A percentile compares a stretch with the other conserved stretches of the same genome.
Evolutionary conservation across 2,329 filamentous ascomycete genomes (phyloP).

Genomic region (Pseudomassariella vexata): DNA sequence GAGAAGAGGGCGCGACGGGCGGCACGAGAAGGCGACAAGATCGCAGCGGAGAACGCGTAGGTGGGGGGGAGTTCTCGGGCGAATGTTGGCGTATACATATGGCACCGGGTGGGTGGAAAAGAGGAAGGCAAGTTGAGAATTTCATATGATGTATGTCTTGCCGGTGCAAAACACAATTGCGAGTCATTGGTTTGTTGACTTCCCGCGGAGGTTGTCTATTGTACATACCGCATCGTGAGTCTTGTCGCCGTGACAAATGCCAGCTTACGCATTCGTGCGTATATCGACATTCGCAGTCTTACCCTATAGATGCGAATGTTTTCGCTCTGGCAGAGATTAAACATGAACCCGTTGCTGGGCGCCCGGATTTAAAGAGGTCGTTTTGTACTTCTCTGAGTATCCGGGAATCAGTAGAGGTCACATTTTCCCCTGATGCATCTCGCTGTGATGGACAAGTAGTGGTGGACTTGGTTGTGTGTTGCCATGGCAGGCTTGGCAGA

Average conservation of each 20-base stretch:
- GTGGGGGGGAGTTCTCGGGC: neutral
- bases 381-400: slow-evolving; percentile 46
- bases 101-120: slow-evolving; percentile 5
- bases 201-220: neutral
- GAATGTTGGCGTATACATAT: slow-evolving; percentile 16
- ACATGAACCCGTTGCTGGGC: slow-evolving; percentile 49
- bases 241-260: slow-evolving; percentile 1
- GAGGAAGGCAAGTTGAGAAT: too few species aligned
- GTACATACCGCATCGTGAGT: neutral
- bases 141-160: too few species aligned
- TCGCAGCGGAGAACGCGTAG: slow-evolving; percentile 12
- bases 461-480: too few species aligned
- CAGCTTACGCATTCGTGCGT: slow-evolving; percentile 9
- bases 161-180: neutral
- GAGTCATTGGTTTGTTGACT: neutral
- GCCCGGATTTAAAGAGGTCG: slow-evolving; percentile 49
- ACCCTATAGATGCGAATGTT: slow-evolving; percentile 44
- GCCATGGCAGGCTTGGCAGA: too few species aligned
- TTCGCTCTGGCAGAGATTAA: slow-evolving; percentile 52
- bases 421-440: too few species aligned
- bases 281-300: slow-evolving; percentile 39
- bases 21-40: slow-evolving; percentile 49
- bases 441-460: too few species aligned
- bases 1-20: slow-evolving; percentile 84
- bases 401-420: slow-evolving; percentile 57